phyloP scores from a whole-genome alignment of 1,284 basidiomycete species.

The Spongispora temasekensis region DNA sequence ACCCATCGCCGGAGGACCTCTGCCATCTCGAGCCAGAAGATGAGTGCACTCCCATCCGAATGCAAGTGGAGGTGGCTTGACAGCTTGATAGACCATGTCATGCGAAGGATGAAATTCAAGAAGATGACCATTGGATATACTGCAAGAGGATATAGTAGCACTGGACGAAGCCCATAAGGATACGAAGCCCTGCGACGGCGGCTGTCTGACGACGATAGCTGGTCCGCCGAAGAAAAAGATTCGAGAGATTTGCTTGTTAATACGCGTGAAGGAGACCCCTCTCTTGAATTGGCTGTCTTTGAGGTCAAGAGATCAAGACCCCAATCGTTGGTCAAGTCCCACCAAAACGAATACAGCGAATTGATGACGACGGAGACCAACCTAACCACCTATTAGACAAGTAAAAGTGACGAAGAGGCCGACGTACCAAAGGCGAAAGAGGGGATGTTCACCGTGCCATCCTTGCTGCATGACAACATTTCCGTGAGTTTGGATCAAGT shows the following conservation, averaged over 20 bases:
- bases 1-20: conserved; percentile 91
- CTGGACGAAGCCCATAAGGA: conserved; percentile 72
- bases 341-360: conserved; percentile 97
- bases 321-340: conserved; percentile 99
- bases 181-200: conserved; percentile 35
- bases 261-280: conserved; percentile 40
- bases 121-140: conserved; percentile 87
- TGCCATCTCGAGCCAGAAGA: conserved; percentile 90
- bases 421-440: conserved; percentile 83
- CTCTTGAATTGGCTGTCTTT: conserved; percentile 24
- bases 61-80: conserved; percentile 86
- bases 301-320: conserved; percentile 78
- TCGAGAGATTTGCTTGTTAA: conserved; percentile 31
- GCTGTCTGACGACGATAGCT: conserved; percentile 12
- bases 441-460: conserved; percentile 76
- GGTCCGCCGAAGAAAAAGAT: conserved; percentile 13
- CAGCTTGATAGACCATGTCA: conserved; percentile 95
- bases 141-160: conserved; percentile 75
- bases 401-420: conserved; percentile 13
- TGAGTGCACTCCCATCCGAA: conserved; percentile 78
- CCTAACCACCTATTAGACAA: conserved; percentile 48
- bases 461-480: conserved; percentile 44
- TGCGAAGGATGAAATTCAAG: conserved; percentile 86
- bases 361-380: conserved; percentile 84
- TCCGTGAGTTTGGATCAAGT: conserved; percentile 54